These are phyloP conservation scores for Blastobotrys proliferans DNA, from an alignment of 1,139 yeast species.

Conservation along the genomic window DNA sequence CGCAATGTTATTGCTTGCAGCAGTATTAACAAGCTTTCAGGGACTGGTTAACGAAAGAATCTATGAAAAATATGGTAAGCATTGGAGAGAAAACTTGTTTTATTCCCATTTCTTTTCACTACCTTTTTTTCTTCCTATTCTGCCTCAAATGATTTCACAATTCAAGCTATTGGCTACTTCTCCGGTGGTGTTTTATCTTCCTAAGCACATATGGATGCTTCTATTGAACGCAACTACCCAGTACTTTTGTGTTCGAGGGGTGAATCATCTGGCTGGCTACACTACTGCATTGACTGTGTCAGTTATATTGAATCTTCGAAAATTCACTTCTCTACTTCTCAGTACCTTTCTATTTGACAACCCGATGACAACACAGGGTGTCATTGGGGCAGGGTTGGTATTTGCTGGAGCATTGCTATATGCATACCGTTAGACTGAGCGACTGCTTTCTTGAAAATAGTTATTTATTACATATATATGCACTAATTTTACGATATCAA, in stretches of 20 bases:
- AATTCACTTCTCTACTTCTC: constrained; percentile 54
- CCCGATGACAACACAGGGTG: constrained; percentile 37
- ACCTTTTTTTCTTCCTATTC: constrained; percentile 47
- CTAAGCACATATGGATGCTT: constrained; percentile 30
- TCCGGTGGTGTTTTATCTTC: constrained; percentile 19
- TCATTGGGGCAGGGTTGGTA: constrained; percentile 48
- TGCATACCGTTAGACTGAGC: too few species aligned
- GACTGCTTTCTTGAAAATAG: too few species aligned
- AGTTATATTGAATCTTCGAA: constrained; percentile 55
- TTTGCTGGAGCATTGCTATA: constrained; percentile 54
- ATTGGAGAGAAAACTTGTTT: constrained; percentile 64
- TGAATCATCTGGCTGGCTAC: constrained; percentile 54
- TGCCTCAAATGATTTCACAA: constrained; percentile 17
- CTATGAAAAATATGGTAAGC: constrained; percentile 46
- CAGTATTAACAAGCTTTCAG: constrained; percentile 49
- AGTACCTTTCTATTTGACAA: constrained; percentile 51
- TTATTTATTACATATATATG: too few species aligned
- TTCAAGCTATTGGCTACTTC: constrained; percentile 8
- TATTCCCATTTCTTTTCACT: constrained; percentile 56
- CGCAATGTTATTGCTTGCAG: constrained; percentile 42
- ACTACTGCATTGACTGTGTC: constrained; percentile 60
- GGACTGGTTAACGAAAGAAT: constrained; percentile 55
- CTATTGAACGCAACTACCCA: constrained; percentile 55
- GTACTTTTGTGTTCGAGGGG: constrained; percentile 62
- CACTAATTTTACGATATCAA: too few species aligned